Evolutionary conservation across 1,284 basidiomycete species (phyloP).

Genomic region (Ustilago sp.): DNA sequence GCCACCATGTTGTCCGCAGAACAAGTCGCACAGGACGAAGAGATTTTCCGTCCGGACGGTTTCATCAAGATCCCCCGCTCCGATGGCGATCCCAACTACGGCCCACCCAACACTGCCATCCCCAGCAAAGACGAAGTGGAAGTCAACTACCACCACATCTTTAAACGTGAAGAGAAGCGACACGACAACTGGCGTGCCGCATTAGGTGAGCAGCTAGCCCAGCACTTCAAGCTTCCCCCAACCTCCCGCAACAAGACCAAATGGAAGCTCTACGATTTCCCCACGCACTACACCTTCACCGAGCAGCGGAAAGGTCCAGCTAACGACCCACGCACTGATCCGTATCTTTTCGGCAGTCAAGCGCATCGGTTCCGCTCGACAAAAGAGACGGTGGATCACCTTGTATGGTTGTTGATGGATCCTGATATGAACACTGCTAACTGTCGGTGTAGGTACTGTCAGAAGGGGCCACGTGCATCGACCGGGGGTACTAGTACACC

Average conservation of each 20-base stretch:
- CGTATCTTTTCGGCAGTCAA: conserved; percentile 53
- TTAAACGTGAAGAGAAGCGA: conserved; percentile 34
- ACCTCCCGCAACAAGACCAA: conserved; percentile 33
- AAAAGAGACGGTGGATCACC: conserved; percentile 46
- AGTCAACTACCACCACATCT: conserved; percentile 57
- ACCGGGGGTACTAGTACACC: conserved; percentile 11
- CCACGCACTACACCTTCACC: conserved; percentile 48
- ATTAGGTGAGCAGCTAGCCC: conserved; percentile 41
- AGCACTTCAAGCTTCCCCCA: conserved; percentile 31
- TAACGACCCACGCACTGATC: conserved; percentile 41
- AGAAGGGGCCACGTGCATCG: conserved; percentile 24
- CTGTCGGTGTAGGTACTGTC: conserved; percentile 59
- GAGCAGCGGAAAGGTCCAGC: conserved; percentile 58
- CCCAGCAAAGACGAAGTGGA: conserved; percentile 44
- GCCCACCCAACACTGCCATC: conserved; percentile 37
- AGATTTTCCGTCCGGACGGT: conserved; percentile 54
- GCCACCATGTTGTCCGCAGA: conserved; percentile 23
- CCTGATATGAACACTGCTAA: conserved; percentile 36
- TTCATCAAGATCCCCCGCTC: conserved; percentile 54
- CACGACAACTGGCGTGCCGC: conserved; percentile 37
- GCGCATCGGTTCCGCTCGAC: conserved; percentile 53
- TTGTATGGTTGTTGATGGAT: conserved; percentile 50
- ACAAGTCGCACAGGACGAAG: conserved; percentile 43
- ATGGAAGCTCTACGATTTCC: conserved; percentile 57
- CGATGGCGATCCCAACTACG: conserved; percentile 52